Percentiles rank a stretch among this genome's conserved stretches.
phyloP scores from a whole-genome alignment of 768 basidiomycete species.

The Suillus hirtellus region DNA sequence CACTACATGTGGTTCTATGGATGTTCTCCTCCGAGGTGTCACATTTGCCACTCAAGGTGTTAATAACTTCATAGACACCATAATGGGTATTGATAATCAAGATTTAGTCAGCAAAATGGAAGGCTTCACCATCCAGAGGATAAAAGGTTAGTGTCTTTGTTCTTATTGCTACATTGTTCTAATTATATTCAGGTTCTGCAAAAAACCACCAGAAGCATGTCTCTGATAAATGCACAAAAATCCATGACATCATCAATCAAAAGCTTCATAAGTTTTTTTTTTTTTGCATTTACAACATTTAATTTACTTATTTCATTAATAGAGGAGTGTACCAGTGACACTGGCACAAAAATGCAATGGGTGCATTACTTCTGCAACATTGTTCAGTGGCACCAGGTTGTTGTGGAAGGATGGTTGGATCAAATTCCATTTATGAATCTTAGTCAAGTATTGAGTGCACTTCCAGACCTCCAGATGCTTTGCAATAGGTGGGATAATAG shows the following conservation, averaged over 20 bases:
- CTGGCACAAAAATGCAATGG: constrained; percentile 8
- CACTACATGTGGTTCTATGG: neutral
- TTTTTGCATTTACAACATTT: neutral
- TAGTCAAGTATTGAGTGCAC: neutral
- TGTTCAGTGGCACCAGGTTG: neutral
- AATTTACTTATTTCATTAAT: neutral
- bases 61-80: constrained; percentile 9
- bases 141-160: constrained; percentile 8
- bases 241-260: neutral
- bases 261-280: neutral
- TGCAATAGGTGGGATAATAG: neutral
- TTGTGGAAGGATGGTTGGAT: neutral
- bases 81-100: constrained; percentile 12
- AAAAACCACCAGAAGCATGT: constrained; percentile 10
- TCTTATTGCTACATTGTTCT: neutral
- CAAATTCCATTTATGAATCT: neutral
- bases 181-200: neutral
- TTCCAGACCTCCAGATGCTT: neutral
- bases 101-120: constrained; percentile 17
- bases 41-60: constrained; percentile 9
- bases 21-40: constrained; percentile 7
- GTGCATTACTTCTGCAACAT: constrained; percentile 1
- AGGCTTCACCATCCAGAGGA: constrained; percentile 12
- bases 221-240: neutral
- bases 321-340: constrained; percentile 1